Base-by-base conservation (phyloP, 2,329 filamentous ascomycete genomes). In the Clonostachys byssicola region DNA sequence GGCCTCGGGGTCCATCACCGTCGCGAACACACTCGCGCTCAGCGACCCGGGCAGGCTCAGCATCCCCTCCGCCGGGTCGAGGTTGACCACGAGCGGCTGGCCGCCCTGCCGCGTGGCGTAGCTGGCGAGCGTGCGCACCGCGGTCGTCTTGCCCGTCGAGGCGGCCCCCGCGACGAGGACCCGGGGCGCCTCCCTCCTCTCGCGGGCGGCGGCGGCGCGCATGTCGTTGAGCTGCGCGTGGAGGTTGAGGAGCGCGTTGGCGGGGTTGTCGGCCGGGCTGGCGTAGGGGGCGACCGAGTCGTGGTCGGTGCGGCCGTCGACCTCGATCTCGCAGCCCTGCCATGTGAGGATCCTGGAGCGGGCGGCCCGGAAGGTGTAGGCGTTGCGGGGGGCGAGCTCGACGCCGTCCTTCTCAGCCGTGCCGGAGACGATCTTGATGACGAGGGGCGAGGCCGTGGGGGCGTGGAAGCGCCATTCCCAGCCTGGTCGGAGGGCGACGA, bases 331-430 rank as follows among this genome's bases (percentile, higher is more conserved):
- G 68, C 91, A 96, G 57, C 94, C 92, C 60, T 92, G 84, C 86
- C 90, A 96, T 44, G 92, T 95, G 65, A 89, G 89, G 59, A 99
- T 86, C 51, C 92, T 92, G 49, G 88, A 88, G 71, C 95, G 95
- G 55, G 80, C 81, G 47, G 89, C 88, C 42, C 80, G 78, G 66
- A 99, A 92, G 34, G 77, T 85, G 71, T 97, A 97, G 10, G 81
- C 77, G 45, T 87, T 86, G 48, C 86, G 87, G 10, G 81, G 78
- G 12, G 91, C 91, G 40, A 99, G 86, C 70, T 99, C 94, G 47
- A 92, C 92, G 62, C 94, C 94, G 63, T 97, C 96, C 60, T 95
- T 83, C 67, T 99, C 94, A 43, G 92, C 94, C 2, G 86, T 90
- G 51, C 94, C 94, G 34, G 79, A 82, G 47, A 89, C 70, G 23